phyloP scores from a whole-genome alignment of 1,284 basidiomycete genomes.

The Gomphus sp. region DNA sequence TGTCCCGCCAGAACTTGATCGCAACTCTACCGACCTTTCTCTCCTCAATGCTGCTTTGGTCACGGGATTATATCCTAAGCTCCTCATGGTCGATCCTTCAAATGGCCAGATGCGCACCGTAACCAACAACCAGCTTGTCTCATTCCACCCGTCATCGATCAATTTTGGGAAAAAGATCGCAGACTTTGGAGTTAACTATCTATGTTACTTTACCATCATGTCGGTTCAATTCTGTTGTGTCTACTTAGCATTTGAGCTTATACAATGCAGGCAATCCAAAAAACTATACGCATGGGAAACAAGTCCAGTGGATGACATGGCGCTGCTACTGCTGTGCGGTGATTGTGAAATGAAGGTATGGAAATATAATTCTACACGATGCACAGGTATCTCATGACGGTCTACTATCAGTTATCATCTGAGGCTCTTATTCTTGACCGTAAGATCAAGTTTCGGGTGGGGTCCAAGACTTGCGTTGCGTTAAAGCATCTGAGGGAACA shows the following conservation, averaged over 20 bases:
- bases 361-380: slow-evolving; percentile 5
- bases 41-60: slow-evolving; percentile 75
- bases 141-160: slow-evolving; percentile 90
- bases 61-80: slow-evolving; percentile 89
- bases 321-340: slow-evolving; percentile 82
- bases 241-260: slow-evolving; percentile 10
- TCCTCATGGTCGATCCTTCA: slow-evolving; percentile 61
- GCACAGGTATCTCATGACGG: neutral
- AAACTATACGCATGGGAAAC: slow-evolving; percentile 97
- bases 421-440: slow-evolving; percentile 75
- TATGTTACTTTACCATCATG: slow-evolving; percentile 90
- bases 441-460: slow-evolving; percentile 68
- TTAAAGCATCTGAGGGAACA: slow-evolving; percentile 74
- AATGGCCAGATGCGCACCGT: slow-evolving; percentile 67
- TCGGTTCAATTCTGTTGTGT: slow-evolving; percentile 25
- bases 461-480: slow-evolving; percentile 70
- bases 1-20: slow-evolving; percentile 67
- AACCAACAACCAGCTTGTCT: slow-evolving; percentile 75
- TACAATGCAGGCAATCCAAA: slow-evolving; percentile 68
- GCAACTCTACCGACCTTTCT: slow-evolving; percentile 54
- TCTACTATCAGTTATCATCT: slow-evolving; percentile 51
- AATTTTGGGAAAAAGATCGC: slow-evolving; percentile 65
- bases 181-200: slow-evolving; percentile 69
- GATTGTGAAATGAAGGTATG: slow-evolving; percentile 84
- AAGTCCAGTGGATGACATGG: slow-evolving; percentile 79